Base-by-base conservation (phyloP, 2,329 filamentous ascomycete genomes). In the Phyllosticta capitalensis region DNA sequence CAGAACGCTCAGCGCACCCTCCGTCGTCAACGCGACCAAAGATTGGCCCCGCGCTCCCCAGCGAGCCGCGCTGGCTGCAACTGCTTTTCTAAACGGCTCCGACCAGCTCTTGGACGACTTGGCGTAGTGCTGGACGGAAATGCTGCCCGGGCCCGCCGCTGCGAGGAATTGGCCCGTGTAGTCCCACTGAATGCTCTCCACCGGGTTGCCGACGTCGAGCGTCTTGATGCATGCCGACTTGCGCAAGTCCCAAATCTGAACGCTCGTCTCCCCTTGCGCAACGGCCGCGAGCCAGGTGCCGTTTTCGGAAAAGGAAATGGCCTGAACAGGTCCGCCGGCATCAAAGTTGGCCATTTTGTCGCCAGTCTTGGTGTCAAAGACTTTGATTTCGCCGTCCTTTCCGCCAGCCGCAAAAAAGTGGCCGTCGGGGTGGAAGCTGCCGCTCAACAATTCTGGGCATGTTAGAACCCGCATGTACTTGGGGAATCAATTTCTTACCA, bases 381-480 rank as follows among this genome's bases (percentile, higher is more conserved):
- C 83, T 72, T 92, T 90, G 71, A 99, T 88, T 61, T 90, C 85
- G 52, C 90, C 90, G 54, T 87, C 81, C 9, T 78, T 77, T n/a
- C 88, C 89, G 63, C 92, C 94, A 2, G 87, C 88, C 48, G 90
- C 92, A 66, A 97, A 84, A 5, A 99, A 81, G 70, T 96, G 90
- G n/a, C 94, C 94, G 69, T 99, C 94, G 6, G 95, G 94, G 71
- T 99, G 94, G 81, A 99, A 97, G 33, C 87, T 83, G 64, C 86
- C 88, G 55, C 86, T 83, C 1, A 88, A 89, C 52, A 95, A 78
- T 62, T 86, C 89, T 88, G 69, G 19, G 9, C 21, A 17, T 14
- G 14, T 17, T 28, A 12, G n/a, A 56, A 30, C 4, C 5, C 12
- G 9, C 38, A 19, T 33, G 30, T 17, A 17, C 3, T 49, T 9